A percentile compares a stretch with the other conserved stretches of the same genome.
Conservation (phyloP, 371 early-diverging fungal species). For the Zychaea mexicana region DNA sequence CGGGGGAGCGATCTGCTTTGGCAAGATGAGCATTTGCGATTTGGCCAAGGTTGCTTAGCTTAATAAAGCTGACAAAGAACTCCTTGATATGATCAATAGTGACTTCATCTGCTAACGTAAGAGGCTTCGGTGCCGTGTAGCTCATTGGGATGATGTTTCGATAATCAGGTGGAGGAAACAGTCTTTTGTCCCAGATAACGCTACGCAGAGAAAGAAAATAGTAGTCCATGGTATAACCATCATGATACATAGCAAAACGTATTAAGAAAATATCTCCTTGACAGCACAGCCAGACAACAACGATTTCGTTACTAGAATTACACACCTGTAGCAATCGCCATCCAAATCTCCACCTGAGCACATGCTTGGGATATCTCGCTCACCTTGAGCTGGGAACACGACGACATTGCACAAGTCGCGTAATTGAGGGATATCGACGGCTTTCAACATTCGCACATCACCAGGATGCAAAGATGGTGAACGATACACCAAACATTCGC, state of each 20-base stretch:
- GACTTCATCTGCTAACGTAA: background rate
- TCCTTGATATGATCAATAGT: background rate
- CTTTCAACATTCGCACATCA: constrained; percentile 66
- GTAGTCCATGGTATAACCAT: too few relatives aligned
- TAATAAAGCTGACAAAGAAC: constrained; percentile 37
- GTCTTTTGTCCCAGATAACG: constrained; percentile 64
- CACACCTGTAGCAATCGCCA: constrained; percentile 68
- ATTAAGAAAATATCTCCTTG: too few relatives aligned
- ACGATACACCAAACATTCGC: constrained; percentile 58
- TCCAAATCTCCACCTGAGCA: constrained; percentile 81
- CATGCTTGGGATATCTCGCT: constrained; percentile 67
- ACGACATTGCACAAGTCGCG: constrained; percentile 69
- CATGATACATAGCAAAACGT: too few relatives aligned
- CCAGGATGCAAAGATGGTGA: constrained; percentile 79
- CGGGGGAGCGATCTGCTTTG: constrained; percentile 49
- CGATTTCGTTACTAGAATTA: too few relatives aligned
- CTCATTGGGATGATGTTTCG: constrained; percentile 14
- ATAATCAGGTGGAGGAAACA: constrained; percentile 17
- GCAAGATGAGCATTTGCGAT: constrained; percentile 43
- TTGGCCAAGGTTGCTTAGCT: constrained; percentile 61
- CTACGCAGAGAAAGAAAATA: constrained; percentile 13
- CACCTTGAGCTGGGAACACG: constrained; percentile 72
- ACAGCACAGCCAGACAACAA: too few relatives aligned
- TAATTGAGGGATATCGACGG: constrained; percentile 60
- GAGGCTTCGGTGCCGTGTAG: background rate